phyloP scores from a whole-genome alignment of 139 green algal genomes.

The Tetradesmus obliquus region DNA sequence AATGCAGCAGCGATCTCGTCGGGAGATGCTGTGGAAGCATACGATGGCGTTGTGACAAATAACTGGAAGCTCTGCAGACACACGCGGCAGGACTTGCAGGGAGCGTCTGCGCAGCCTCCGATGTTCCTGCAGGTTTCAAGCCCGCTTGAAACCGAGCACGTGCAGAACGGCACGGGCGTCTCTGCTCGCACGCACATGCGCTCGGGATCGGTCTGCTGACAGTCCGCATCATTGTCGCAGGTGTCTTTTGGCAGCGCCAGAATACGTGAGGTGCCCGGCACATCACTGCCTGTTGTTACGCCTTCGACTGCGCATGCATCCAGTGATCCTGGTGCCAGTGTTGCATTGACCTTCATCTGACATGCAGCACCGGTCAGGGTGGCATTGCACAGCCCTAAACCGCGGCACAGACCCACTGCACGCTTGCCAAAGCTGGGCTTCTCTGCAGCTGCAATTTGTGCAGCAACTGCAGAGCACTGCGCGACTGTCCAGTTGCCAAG shows the following conservation, averaged over 20 bases:
- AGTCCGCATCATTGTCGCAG: neutral
- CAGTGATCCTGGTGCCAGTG: neutral
- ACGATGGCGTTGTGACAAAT: neutral
- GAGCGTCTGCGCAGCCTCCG: neutral
- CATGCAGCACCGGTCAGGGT: neutral
- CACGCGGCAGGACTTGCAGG: neutral
- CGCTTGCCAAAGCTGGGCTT: constrained; percentile 11
- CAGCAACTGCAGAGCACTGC: neutral
- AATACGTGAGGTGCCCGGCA: neutral
- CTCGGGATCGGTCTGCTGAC: neutral
- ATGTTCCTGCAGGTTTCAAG: neutral
- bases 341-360: neutral
- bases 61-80: neutral
- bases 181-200: neutral
- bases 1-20: neutral
- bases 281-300: neutral
- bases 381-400: neutral
- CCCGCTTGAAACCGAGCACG: neutral
- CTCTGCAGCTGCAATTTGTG: neutral
- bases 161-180: neutral
- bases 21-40: neutral
- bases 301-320: neutral
- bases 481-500: neutral
- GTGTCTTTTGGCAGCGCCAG: neutral
- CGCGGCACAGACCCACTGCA: neutral